Conservation (phyloP, 108 stramenopile genomes). For the Cyclotella atomus region DNA sequence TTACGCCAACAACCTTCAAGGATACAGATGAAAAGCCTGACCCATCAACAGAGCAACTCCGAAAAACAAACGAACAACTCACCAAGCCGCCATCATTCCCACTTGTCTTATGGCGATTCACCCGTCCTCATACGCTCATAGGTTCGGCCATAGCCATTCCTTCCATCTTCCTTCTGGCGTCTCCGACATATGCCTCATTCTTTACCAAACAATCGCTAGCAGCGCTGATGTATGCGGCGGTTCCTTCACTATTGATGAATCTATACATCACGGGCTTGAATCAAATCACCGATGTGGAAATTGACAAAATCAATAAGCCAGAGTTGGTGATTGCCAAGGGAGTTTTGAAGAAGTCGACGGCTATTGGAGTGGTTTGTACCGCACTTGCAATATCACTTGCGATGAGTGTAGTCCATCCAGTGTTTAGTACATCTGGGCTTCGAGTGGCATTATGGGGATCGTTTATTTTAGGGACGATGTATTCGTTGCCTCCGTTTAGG, state of each 20-base stretch:
- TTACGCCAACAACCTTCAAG: too few species aligned
- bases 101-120: conserved; percentile 89
- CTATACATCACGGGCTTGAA: conserved; percentile 97
- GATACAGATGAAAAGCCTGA: not conserved
- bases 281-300: conserved; percentile 97
- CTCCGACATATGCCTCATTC: conserved; percentile 63
- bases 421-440: conserved; percentile 61
- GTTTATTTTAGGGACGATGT: conserved; percentile 86
- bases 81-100: conserved; percentile 52
- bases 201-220: conserved; percentile 49
- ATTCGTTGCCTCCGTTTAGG: conserved; percentile 86
- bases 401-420: conserved; percentile 69
- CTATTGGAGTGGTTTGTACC: conserved; percentile 58
- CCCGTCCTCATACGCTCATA: conserved; percentile 95
- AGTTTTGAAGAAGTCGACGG: conserved; percentile 62
- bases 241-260: conserved; percentile 95
- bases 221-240: conserved; percentile 75
- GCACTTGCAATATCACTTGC: conserved; percentile 61
- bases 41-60: not conserved
- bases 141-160: conserved; percentile 94
- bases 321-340: conserved; percentile 90
- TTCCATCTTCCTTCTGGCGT: conserved; percentile 86
- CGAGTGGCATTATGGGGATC: conserved; percentile 88
- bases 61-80: not conserved
- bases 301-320: conserved; percentile 97